Base-by-base conservation (phyloP, 306 rosid genomes). In the Rosa chinensis region DNA sequence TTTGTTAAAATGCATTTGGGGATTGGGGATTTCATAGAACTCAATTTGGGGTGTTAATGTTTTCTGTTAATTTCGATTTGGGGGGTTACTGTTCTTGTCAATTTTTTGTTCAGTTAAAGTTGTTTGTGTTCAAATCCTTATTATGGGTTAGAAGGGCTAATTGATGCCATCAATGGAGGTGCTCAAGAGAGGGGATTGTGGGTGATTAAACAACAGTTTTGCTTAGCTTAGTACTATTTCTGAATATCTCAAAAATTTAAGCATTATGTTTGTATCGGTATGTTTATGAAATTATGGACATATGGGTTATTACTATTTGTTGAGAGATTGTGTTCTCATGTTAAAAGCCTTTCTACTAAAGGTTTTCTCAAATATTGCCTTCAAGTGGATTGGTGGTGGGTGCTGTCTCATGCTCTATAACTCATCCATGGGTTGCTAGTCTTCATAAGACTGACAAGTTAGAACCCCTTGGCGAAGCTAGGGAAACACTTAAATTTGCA, bases 391-490 rank as follows among this genome's bases (percentile, higher is more conserved):
- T 74, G 44, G 78, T 2, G n/a, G 42, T 16, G 0, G 40, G 28
- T 39, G 52, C 16, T 3, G 21, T 74, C 56, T 52, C 43, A 21
- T 58, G 43, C 18, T 43, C 55, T 74, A 28, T 43, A 40, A 8
- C 44, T 75, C 44, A 42, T 43, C 44, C 99, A 68, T 93, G 99
- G 99, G 79, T 90, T 85, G 83, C 87, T 78, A 93, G 92, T 91
- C 98, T 96, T 71, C 82, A 90, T 87, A 96, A 84, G 94, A 84
- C n/a, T 0, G 89, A 90, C 86, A 96, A 93, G 89, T 61, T 96
- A 75, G 96, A 88, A 84, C 84, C 99, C 23, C 97, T 96, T 55
- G 92, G 92, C n/a, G 94, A 96, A 79, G 99, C 99, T 73, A 91
- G 88, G 81, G 97, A 93, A 86, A 96, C 91, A 77, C 78, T 96